phyloP scores from a whole-genome alignment of 2,329 filamentous ascomycete genomes.

The Scedosporium dehoogii region DNA sequence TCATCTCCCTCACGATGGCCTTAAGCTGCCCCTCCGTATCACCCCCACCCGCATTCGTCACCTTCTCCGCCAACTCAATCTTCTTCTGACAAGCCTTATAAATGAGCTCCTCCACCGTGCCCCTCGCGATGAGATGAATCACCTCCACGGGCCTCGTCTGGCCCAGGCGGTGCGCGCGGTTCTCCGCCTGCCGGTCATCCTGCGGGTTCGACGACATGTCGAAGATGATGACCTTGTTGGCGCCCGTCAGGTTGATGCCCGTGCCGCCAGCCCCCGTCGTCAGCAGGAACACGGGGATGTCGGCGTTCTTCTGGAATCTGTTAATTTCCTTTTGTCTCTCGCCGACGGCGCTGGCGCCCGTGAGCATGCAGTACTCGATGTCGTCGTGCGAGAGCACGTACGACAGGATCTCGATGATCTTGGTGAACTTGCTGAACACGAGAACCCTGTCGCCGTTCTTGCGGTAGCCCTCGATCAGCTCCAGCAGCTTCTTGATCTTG shows the following conservation, averaged over 20 bases:
- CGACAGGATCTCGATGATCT: conserved; percentile 82
- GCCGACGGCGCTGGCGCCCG: conserved; percentile 72
- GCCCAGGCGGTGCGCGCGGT: conserved; percentile 88
- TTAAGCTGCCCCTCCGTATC: conserved; percentile 20
- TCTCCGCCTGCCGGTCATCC: conserved; percentile 96
- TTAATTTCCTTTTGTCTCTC: conserved; percentile 84
- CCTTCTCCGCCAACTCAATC: conserved; percentile 67
- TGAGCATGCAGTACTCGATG: conserved; percentile 75
- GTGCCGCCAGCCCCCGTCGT: conserved; percentile 94
- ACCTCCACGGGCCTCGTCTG: conserved; percentile 88
- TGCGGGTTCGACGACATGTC: conserved; percentile 97
- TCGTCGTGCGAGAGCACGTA: conserved; percentile 64
- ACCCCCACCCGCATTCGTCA: conserved; percentile 30
- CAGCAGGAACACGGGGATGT: conserved; percentile 83
- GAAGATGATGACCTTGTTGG: conserved; percentile 97
- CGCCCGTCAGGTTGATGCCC: conserved; percentile 88
- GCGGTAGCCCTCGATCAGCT: conserved; percentile 64
- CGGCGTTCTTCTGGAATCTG: conserved; percentile 64
- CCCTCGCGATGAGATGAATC: conserved; percentile 67
- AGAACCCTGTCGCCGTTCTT: conserved; percentile 76
- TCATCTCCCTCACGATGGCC: conserved; percentile 6
- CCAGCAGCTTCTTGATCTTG: conserved; percentile 73
- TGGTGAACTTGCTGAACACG: conserved; percentile 89
- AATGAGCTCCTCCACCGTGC: conserved; percentile 88
- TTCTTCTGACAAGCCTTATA: conserved; percentile 87